A percentile compares a stretch with the other conserved stretches of the same genome.
Evolutionary conservation across 768 basidiomycete species (phyloP).

Genomic region (Porphyrellus cyaneotinctus): DNA sequence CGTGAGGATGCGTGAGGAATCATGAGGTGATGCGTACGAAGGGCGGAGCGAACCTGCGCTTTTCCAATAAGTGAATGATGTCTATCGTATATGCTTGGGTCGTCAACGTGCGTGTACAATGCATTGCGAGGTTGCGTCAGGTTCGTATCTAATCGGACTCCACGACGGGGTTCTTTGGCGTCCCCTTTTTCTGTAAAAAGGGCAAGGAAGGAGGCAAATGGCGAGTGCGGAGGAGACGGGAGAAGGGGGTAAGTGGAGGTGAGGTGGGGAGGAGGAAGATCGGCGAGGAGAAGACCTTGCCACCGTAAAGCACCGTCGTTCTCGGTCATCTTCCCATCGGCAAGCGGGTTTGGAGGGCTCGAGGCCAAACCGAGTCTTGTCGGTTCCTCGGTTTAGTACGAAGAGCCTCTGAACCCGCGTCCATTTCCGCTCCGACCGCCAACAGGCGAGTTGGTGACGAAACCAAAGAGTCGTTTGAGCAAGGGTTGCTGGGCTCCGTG

Average conservation of each 20-base stretch:
- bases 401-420: slow-evolving; percentile 24
- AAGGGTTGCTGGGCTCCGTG: slow-evolving; percentile 25
- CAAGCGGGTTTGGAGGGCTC: background rate
- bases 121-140: slow-evolving; percentile 26
- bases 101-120: slow-evolving; percentile 26
- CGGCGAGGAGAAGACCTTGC: slow-evolving; percentile 2
- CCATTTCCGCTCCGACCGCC: slow-evolving; percentile 21
- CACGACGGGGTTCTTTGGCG: background rate
- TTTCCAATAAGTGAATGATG: slow-evolving; percentile 12
- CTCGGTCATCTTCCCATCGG: background rate
- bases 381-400: slow-evolving; percentile 17
- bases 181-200: slow-evolving; percentile 3
- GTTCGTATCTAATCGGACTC: slow-evolving; percentile 19
- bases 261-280: slow-evolving; percentile 11
- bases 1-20: slow-evolving; percentile 16
- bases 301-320: slow-evolving; percentile 5
- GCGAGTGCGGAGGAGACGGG: slow-evolving; percentile 4
- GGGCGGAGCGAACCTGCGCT: slow-evolving; percentile 11
- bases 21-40: slow-evolving; percentile 5
- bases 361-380: background rate
- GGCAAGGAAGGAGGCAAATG: slow-evolving; percentile 8
- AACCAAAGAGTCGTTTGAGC: slow-evolving; percentile 30
- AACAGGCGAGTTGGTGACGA: slow-evolving; percentile 24
- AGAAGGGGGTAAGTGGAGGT: slow-evolving; percentile 11
- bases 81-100: slow-evolving; percentile 24